Evolutionary conservation across 345 rosid genomes (phyloP).

Genomic region (Ailanthus altissimus): DNA sequence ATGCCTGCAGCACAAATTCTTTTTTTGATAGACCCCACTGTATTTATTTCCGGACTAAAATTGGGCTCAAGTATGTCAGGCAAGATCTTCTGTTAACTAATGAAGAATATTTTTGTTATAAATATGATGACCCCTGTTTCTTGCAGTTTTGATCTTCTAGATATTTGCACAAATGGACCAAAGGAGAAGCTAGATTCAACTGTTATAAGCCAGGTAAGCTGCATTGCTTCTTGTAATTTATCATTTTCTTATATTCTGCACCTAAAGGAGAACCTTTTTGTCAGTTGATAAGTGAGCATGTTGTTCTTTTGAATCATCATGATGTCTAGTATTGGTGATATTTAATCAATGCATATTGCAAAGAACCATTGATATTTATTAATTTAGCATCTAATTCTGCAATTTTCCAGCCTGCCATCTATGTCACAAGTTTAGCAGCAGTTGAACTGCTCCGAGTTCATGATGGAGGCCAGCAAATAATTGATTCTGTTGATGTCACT

Average conservation of each 20-base stretch:
- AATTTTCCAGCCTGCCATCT: constrained; percentile 88
- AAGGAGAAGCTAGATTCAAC: constrained; percentile 96
- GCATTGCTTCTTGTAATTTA: background rate
- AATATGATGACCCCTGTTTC: constrained; percentile 22
- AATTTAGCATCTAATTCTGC: constrained; percentile 7
- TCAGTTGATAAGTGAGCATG: background rate
- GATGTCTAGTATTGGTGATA: background rate
- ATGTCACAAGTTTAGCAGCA: constrained; percentile 97
- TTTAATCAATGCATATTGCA: background rate
- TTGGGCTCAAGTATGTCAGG: background rate
- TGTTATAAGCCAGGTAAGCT: constrained; percentile 85
- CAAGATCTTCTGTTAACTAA: background rate
- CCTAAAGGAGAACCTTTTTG: background rate
- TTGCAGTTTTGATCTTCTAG: constrained; percentile 89
- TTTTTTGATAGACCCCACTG: background rate
- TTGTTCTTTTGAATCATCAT: background rate
- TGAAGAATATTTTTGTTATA: background rate
- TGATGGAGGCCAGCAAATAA: constrained; percentile 84
- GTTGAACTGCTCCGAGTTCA: constrained; percentile 85
- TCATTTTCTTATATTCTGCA: background rate
- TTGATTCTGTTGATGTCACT: constrained; percentile 88
- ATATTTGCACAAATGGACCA: constrained; percentile 85
- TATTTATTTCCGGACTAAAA: constrained; percentile 2
- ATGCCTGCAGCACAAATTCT: background rate
- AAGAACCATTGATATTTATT: background rate